Base-by-base conservation (phyloP, 2,329 filamentous ascomycete genomes). In the Paecilomyces fulvus region DNA sequence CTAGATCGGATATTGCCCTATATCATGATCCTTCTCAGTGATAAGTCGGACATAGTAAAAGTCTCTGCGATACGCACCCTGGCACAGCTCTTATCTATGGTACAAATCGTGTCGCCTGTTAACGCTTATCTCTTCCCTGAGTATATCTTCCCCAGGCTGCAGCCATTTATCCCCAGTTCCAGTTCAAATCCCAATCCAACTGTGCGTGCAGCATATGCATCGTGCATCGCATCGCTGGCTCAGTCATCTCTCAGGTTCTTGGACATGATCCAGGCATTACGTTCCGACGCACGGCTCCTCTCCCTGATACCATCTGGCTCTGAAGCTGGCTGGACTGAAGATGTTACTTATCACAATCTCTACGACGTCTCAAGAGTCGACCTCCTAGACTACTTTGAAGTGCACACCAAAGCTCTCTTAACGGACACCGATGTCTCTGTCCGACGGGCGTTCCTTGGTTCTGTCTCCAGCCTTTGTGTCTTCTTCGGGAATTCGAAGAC, bases 401-500 rank as follows among this genome's bases (percentile, higher is more conserved):
- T 80, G 7, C 92, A 97, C 67, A 94, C 91, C 1, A 96, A 96
- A 70, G 83, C 88, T 14, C 81, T 99, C 9, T 83, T 99, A 21
- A 95, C 94, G 52, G 95, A 99, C 65, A 77, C 81, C 0, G 89
- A 97, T 66, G 83, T 89, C 4, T 86, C 89, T 33, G 95, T 99
- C 21, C 87, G 92, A 49, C 83, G 94, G 58, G 92, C 94, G 1
- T 96, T 99, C 67, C 77, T 99, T 49, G 88, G 88, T 8, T 97
- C 94, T 7, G 92, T 99, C 0, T 88, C 92, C 0, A 89, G 91
- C 60, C 79, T 99, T 1, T 99, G 94, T 69, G 85, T 96, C 62
- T 97, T 99, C 72, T 97, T 99, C 63, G 91, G 90, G 2, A 92
- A 89, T 59, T 82, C 86, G n/a, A 88, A 91, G 66, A 88, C 92